These are phyloP conservation scores for Pharus latifolius DNA, from an alignment of 176 grass and related monocot genomes.

Conservation along the genomic window DNA sequence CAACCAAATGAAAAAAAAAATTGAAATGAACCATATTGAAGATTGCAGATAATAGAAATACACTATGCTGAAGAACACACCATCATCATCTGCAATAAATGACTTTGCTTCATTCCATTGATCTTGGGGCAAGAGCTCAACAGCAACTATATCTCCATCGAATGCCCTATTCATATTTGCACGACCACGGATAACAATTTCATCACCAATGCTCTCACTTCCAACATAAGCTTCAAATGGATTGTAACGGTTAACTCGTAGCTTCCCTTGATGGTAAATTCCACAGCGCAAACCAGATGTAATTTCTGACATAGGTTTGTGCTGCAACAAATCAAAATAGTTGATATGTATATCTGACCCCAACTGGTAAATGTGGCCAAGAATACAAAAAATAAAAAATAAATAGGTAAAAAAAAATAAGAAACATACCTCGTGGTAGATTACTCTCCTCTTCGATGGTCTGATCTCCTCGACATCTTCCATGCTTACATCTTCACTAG, in stretches of 20 bases:
- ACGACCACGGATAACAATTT: constrained; percentile 85
- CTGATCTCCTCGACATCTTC: constrained; percentile 77
- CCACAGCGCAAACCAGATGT: constrained; percentile 71
- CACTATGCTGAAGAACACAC: constrained; percentile 20
- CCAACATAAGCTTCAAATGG: constrained; percentile 97
- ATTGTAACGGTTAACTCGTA: constrained; percentile 93
- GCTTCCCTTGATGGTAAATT: constrained; percentile 95
- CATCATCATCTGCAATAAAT: constrained; percentile 70
- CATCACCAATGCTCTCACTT: constrained; percentile 93
- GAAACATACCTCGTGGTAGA: constrained; percentile 77
- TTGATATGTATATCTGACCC: not conserved
- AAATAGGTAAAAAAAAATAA: no score
- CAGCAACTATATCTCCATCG: constrained; percentile 93
- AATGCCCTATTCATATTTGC: constrained; percentile 97
- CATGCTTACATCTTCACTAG: constrained; percentile 70
- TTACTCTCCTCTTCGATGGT: constrained; percentile 84
- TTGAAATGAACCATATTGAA: no score
- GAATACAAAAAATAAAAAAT: not conserved
- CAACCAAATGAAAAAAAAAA: constrained; percentile 6
- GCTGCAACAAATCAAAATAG: constrained; percentile 36
- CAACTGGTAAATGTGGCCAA: not conserved
- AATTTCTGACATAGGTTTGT: constrained; percentile 98
- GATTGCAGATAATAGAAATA: not conserved
- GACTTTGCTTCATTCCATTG: constrained; percentile 76
- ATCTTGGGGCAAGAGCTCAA: constrained; percentile 86